Percentiles rank a stretch among this genome's conserved stretches.
phyloP scores from a whole-genome alignment of 2,329 filamentous ascomycete genomes.

The Penicillium italicum region DNA sequence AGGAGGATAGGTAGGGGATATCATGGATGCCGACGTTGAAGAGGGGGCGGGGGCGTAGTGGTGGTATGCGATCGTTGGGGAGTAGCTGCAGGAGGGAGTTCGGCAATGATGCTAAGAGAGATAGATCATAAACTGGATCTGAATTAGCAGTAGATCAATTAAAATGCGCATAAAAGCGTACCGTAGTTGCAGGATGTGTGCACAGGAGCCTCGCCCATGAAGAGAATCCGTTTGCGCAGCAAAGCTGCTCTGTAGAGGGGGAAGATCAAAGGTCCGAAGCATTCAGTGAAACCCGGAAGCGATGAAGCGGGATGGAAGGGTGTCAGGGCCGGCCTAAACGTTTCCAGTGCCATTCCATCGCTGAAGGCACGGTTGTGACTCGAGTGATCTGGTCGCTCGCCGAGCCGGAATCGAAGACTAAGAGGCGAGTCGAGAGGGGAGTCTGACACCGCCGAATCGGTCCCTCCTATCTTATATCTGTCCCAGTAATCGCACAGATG shows the following conservation, averaged over 20 bases:
- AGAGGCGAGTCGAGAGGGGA: constrained; percentile 54
- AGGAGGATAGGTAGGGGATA: constrained; percentile 71
- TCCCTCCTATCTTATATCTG: constrained; percentile 37
- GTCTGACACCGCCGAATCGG: constrained; percentile 40
- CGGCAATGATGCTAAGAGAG: constrained; percentile 86
- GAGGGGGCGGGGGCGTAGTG: constrained; percentile 69
- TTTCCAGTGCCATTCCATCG: constrained; percentile 41
- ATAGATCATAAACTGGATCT: constrained; percentile 78
- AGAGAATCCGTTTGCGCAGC: constrained; percentile 79
- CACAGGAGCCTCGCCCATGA: constrained; percentile 82
- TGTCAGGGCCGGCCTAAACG: constrained; percentile 59
- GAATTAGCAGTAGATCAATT: constrained; percentile 20
- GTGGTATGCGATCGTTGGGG: constrained; percentile 57
- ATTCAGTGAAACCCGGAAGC: constrained; percentile 70
- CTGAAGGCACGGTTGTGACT: constrained; percentile 41
- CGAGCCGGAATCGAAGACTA: constrained; percentile 51
- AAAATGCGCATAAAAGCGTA: constrained; percentile 40
- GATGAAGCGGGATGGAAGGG: constrained; percentile 83
- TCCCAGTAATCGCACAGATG: constrained; percentile 80
- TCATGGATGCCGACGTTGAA: constrained; percentile 94
- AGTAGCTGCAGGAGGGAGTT: constrained; percentile 67
- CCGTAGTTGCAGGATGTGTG: constrained; percentile 84
- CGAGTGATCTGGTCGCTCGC: constrained; percentile 39
- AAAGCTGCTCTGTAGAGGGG: constrained; percentile 84
- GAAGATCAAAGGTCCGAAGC: constrained; percentile 87